Percentiles rank a stretch among this genome's conserved stretches.
Evolutionary conservation across 352 stramenopile species (phyloP).

Genomic region (Pythium aristosporum): DNA sequence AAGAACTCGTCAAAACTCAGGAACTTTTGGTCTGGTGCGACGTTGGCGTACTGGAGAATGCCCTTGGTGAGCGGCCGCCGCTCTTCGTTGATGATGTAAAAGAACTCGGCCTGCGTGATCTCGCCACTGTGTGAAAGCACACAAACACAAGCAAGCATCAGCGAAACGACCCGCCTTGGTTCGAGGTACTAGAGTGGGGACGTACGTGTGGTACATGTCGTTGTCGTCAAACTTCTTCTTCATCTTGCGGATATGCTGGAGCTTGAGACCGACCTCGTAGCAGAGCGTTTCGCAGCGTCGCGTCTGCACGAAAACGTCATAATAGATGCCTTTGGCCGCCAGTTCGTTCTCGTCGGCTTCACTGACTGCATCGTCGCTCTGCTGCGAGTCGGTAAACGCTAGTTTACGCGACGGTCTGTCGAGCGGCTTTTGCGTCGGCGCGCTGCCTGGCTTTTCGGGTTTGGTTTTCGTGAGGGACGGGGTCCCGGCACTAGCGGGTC

Average conservation of each 20-base stretch:
- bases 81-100: conserved; percentile 69
- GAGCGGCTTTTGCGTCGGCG: neutral
- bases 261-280: conserved; percentile 42
- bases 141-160: neutral
- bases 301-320: conserved; percentile 50
- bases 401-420: neutral
- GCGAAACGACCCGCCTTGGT: neutral
- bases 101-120: conserved; percentile 74
- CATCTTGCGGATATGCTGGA: conserved; percentile 59
- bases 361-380: neutral
- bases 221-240: conserved; percentile 73
- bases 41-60: conserved; percentile 45
- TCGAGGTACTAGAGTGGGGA: neutral
- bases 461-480: neutral
- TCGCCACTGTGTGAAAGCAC: conserved; percentile 40
- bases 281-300: conserved; percentile 53
- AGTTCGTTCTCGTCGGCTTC: neutral
- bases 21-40: conserved; percentile 47
- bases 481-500: conserved; percentile 7
- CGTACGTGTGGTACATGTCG: conserved; percentile 77
- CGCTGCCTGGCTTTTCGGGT: neutral
- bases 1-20: conserved; percentile 69
- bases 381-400: neutral
- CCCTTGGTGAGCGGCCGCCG: conserved; percentile 50
- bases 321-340: conserved; percentile 37